Conservation (phyloP, 176 grass and related monocot species). For the Bonia amplexicaulis region DNA sequence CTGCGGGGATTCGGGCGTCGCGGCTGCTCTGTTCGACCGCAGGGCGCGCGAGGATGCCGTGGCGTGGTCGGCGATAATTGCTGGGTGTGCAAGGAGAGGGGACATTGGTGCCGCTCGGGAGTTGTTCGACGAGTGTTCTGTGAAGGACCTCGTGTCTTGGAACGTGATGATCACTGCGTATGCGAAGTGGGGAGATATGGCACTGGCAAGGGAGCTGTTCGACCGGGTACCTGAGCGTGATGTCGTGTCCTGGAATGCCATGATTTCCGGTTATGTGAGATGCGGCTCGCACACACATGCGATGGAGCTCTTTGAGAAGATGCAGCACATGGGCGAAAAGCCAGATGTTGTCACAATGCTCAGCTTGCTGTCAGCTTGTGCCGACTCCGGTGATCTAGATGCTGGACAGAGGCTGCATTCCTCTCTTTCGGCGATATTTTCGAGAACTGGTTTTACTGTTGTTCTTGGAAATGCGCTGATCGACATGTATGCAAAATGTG, state of each 20-base stretch:
- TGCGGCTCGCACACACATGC: conserved; percentile 39
- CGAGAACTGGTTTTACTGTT: conserved; percentile 31
- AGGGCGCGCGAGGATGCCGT: conserved; percentile 57
- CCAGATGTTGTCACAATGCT: conserved; percentile 76
- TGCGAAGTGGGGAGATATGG: conserved; percentile 61
- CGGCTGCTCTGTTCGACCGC: conserved; percentile 47
- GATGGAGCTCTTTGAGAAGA: conserved; percentile 63
- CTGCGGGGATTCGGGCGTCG: conserved; percentile 54
- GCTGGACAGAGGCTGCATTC: conserved; percentile 53
- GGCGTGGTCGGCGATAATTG: conserved; percentile 69
- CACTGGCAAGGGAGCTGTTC: conserved; percentile 57
- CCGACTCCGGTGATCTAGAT: conserved; percentile 51
- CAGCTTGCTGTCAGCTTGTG: conserved; percentile 61
- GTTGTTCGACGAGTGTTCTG: conserved; percentile 67
- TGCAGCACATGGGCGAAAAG: conserved; percentile 47
- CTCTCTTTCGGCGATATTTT: conserved; percentile 39
- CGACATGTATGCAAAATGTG: conserved; percentile 84
- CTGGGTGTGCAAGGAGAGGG: conserved; percentile 62
- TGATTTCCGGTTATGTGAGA: conserved; percentile 78
- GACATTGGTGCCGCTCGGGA: conserved; percentile 50
- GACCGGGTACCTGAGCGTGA: conserved; percentile 51
- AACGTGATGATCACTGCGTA: conserved; percentile 91
- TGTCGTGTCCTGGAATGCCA: conserved; percentile 72
- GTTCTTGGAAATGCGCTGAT: conserved; percentile 68
- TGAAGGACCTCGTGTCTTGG: conserved; percentile 71